Percentiles rank a stretch among this genome's conserved stretches.
Conservation (phyloP, 2,329 filamentous ascomycete genomes). For the Penicillium sp. region DNA sequence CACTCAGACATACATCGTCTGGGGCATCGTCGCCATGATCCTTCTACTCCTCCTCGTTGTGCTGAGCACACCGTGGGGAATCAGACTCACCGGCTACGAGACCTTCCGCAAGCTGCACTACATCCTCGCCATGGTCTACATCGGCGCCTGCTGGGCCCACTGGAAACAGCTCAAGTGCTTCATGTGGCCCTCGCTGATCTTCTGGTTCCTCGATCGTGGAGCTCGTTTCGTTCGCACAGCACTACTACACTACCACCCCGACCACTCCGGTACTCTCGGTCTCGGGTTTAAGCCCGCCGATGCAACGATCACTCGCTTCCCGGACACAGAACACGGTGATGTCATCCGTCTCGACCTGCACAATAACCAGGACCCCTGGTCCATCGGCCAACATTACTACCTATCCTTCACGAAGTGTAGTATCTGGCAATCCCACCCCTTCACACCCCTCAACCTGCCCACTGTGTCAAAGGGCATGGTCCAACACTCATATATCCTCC, state of each 20-base stretch:
- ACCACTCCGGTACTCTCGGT: conserved; percentile 9
- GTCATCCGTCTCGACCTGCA: conserved; percentile 66
- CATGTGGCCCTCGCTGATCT: conserved; percentile 63
- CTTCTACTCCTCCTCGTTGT: conserved; percentile 62
- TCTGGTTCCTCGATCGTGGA: conserved; percentile 65
- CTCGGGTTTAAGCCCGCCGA: conserved; percentile 35
- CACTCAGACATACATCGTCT: conserved; percentile 66
- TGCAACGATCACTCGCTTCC: conserved; percentile 54
- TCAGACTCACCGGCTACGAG: conserved; percentile 70
- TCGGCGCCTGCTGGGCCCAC: conserved; percentile 74
- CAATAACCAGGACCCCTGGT: conserved; percentile 62
- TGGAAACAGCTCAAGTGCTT: conserved; percentile 69
- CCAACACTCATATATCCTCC: conserved; percentile 42
- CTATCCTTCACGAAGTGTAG: conserved; percentile 65
- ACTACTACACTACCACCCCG: conserved; percentile 53
- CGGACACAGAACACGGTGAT: conserved; percentile 58
- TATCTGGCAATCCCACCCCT: conserved; percentile 72
- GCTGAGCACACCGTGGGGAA: conserved; percentile 59
- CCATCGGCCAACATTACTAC: conserved; percentile 69
- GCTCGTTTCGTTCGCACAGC: conserved; percentile 59
- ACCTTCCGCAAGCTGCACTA: conserved; percentile 75
- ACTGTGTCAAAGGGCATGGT: conserved; percentile 30
- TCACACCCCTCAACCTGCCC: conserved; percentile 62
- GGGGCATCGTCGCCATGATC: conserved; percentile 68
- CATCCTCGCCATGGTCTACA: conserved; percentile 69